Percentiles rank a stretch among this genome's conserved stretches.
Conservation (phyloP, 768 basidiomycete species). For the Zangia roseola region DNA sequence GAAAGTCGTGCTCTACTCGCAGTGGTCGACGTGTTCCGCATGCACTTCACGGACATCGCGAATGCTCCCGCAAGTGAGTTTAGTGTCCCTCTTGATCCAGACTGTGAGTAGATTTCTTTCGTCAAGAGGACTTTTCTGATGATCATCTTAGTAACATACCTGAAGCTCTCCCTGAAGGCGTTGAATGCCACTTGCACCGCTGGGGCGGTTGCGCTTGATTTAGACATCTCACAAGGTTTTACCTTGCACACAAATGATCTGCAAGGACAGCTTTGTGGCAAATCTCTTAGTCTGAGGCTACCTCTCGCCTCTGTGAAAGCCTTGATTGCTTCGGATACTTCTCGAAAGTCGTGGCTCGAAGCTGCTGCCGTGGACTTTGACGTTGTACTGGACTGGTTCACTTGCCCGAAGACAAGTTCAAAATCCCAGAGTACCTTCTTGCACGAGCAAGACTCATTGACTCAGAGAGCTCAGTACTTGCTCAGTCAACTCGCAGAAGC, state of each 20-base stretch:
- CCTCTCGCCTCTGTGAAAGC: constrained; percentile 51
- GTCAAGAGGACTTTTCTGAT: constrained; percentile 2
- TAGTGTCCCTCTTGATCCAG: constrained; percentile 63
- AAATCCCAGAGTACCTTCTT: constrained; percentile 68
- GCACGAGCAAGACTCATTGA: constrained; percentile 64
- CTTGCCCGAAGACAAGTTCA: constrained; percentile 49
- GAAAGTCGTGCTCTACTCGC: constrained; percentile 52
- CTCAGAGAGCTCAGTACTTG: constrained; percentile 59
- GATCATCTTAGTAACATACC: constrained; percentile 68
- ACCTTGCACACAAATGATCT: constrained; percentile 72
- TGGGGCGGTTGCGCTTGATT: constrained; percentile 50
- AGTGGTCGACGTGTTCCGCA: constrained; percentile 55
- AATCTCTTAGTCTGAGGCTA: constrained; percentile 56
- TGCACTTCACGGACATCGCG: constrained; percentile 70
- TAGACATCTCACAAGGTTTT: constrained; percentile 59
- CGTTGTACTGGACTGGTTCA: constrained; percentile 66
- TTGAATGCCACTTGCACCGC: constrained; percentile 58
- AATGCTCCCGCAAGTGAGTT: constrained; percentile 81
- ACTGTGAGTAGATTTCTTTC: constrained; percentile 50
- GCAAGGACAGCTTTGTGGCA: constrained; percentile 65
- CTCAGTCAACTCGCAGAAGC: constrained; percentile 36
- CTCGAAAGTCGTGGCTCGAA: constrained; percentile 61
- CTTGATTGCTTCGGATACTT: constrained; percentile 43
- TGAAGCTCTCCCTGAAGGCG: constrained; percentile 60
- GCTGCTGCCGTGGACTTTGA: constrained; percentile 55